These are phyloP conservation scores for Neopestalotiopsis sp. DNA, from an alignment of 2,329 filamentous ascomycete genomes.

Conservation along the genomic window DNA sequence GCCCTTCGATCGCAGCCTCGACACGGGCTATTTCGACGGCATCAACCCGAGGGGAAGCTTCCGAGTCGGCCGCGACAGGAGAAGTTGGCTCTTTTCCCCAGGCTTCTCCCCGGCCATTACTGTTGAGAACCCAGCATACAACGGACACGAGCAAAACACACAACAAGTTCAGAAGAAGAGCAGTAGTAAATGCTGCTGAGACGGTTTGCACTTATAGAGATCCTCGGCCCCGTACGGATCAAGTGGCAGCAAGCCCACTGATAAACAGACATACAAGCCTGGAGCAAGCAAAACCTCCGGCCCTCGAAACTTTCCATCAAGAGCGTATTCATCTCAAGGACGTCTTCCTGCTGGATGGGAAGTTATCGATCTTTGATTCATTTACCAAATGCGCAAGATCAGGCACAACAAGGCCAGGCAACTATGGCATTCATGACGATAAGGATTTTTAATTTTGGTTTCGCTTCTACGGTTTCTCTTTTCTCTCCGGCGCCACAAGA, in stretches of 20 bases:
- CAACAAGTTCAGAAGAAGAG: conserved; percentile 17
- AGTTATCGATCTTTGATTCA: not conserved
- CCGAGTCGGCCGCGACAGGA: conserved; percentile 60
- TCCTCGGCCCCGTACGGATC: not conserved
- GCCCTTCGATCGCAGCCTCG: conserved; percentile 45
- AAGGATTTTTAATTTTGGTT: not conserved
- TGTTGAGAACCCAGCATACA: conserved; percentile 47
- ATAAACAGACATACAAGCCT: not conserved
- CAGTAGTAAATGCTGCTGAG: conserved; percentile 18
- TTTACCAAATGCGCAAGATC: not conserved
- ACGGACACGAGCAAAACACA: conserved; percentile 15
- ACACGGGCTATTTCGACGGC: conserved; percentile 54
- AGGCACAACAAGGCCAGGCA: not conserved
- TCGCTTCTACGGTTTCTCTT: not conserved
- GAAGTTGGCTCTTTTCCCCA: conserved; percentile 64
- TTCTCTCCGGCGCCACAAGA: not conserved
- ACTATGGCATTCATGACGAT: conserved; percentile 1
- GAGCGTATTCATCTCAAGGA: not conserved
- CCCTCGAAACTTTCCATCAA: not conserved
- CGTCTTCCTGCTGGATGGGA: conserved; percentile 11
- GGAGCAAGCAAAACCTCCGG: not conserved
- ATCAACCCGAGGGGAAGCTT: conserved; percentile 56
- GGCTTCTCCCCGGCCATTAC: conserved; percentile 57
- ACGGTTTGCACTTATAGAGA: not conserved
- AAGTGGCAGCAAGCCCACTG: not conserved